Base-by-base conservation (phyloP, 768 basidiomycete genomes). In the Coprinopsis marcescibilis region DNA sequence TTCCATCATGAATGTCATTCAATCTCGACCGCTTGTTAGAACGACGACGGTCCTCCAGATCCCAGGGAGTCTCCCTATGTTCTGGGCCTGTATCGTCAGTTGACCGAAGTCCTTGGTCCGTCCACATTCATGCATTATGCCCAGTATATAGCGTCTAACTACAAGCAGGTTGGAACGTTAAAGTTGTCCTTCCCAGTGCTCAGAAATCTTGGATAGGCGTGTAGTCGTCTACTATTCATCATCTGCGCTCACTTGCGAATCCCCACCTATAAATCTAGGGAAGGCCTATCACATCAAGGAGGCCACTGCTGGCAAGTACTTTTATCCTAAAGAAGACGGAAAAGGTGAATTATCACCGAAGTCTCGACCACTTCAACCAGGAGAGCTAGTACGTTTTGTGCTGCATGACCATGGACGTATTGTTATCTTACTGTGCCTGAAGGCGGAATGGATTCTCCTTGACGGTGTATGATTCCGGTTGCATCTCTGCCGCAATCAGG, bases 171-270 rank as follows among this genome's bases (percentile, higher is more conserved):
- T 89, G 84, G 83, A 70, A 85, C 55, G 85, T 90, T 30, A 84
- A 78, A 58, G 89, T 89, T 13, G 84, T 89, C 45, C 67, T 89
- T 20, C 87, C 87, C 12, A 85, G 80, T 54, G 71, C 83, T 8
- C 89, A 92, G 59, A 89, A 88, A 61, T 88, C 85, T 29, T 92
- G 89, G 89, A 89, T 92, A 26, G 89, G 89, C 85, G 50, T 43
- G 71, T 59, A 36, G 17, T 23, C 47, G 26, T 21, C 21, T 20
- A 32, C 35, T 29, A 15, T 21, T n/a, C 29, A 36, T 23, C 39
- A 33, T 21, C n/a, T n/a, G n/a, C 35, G 39, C 24, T 24, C 21
- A 19, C 25, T 24, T 15, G n/a, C n/a, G n/a, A 19, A 21, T 30
- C 19, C 51, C 46, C 26, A 47, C 53, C n/a, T n/a, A n/a, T n/a